Conservation (phyloP, 371 early-diverging fungal genomes). For the Mucor circinelloides region DNA sequence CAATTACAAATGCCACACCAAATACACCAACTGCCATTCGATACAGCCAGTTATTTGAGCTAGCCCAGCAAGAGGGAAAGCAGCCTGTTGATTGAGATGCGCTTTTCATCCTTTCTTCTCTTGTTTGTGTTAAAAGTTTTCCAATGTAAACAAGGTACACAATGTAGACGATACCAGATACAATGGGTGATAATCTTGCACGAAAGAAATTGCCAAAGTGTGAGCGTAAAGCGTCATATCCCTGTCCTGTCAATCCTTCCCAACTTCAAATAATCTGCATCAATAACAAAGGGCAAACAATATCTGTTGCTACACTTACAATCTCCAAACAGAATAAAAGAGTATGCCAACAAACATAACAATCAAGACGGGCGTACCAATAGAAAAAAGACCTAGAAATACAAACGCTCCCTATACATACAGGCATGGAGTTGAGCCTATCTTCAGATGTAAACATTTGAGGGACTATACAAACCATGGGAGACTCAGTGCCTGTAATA, state of each 20-base stretch:
- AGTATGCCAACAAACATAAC: constrained; percentile 23
- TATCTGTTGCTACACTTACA: background rate
- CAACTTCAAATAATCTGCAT: constrained; percentile 7
- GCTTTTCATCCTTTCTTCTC: constrained; percentile 10
- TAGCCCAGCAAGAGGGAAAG: constrained; percentile 31
- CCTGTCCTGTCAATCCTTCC: constrained; percentile 31
- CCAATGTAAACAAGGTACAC: constrained; percentile 25
- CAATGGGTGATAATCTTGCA: constrained; percentile 27
- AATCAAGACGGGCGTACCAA: constrained; percentile 23
- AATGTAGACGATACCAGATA: constrained; percentile 28
- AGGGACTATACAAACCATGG: constrained; percentile 17
- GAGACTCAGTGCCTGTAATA: constrained; percentile 20
- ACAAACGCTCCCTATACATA: constrained; percentile 28
- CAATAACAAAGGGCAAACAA: background rate
- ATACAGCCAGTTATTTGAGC: constrained; percentile 6
- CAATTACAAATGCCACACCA: constrained; percentile 31
- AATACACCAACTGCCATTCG: constrained; percentile 25
- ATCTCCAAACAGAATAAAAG: constrained; percentile 5
- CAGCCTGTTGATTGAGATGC: constrained; percentile 6
- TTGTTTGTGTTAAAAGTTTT: constrained; percentile 8
- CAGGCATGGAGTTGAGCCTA: background rate
- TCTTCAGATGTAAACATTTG: background rate
- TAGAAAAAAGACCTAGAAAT: constrained; percentile 16
- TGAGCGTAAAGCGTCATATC: constrained; percentile 19
- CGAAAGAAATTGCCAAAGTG: constrained; percentile 29